Conservation (phyloP, 345 rosid species). For the Syzygium oleosum region DNA sequence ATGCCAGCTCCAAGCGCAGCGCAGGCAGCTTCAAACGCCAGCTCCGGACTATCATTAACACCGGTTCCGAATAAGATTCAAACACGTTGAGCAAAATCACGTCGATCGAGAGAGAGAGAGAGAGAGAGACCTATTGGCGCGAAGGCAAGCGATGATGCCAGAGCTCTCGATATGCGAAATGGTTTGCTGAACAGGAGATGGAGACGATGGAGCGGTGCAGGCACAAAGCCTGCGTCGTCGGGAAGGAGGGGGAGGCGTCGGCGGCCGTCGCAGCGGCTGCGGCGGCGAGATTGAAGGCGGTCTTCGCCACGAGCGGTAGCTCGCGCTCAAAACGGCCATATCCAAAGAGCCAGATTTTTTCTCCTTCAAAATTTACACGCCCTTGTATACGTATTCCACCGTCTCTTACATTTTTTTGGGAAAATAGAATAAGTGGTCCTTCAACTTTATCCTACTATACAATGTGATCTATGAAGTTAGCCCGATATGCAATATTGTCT, state of each 20-base stretch:
- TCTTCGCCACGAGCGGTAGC: not conserved
- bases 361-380: not conserved
- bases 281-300: not conserved
- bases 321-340: not conserved
- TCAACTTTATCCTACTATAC: too few species aligned
- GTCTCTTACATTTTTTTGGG: not conserved
- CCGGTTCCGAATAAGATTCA: not conserved
- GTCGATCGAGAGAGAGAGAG: not conserved
- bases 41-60: constrained; percentile 25
- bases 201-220: constrained; percentile 3
- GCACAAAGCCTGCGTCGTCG: not conserved
- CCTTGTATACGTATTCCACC: not conserved
- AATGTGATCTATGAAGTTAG: too few species aligned
- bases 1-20: constrained; percentile 49
- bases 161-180: constrained; percentile 25
- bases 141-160: constrained; percentile 58
- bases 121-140: constrained; percentile 15
- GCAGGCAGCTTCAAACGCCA: constrained; percentile 44
- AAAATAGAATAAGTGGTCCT: too few species aligned
- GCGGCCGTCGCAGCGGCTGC: not conserved
- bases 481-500: too few species aligned
- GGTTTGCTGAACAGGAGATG: constrained; percentile 9
- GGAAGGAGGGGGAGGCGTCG: not conserved
- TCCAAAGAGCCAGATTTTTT: not conserved
- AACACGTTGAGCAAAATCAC: not conserved